Percentiles rank a stretch among this genome's conserved stretches.
Conservation (phyloP, 2,329 filamentous ascomycete genomes). For the Cordyceps fumosorosea region DNA sequence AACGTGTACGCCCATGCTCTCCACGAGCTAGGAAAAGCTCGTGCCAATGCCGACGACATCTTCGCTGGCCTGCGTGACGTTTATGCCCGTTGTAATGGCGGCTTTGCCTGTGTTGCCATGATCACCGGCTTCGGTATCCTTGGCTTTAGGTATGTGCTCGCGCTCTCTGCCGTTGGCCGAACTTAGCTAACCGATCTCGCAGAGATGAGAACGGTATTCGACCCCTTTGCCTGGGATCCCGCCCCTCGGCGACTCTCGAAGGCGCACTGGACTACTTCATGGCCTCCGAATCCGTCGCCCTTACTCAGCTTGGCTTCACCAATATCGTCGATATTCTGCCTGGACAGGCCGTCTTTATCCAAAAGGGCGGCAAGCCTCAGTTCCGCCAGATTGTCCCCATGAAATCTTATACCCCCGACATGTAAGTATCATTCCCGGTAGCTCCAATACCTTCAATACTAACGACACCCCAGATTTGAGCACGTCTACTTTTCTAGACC, state of each 20-base stretch:
- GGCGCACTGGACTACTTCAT: slow-evolving; percentile 78
- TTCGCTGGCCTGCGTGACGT: slow-evolving; percentile 66
- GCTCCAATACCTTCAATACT: not conserved
- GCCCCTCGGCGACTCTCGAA: slow-evolving; percentile 56
- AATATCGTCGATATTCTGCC: slow-evolving; percentile 73
- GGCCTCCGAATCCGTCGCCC: slow-evolving; percentile 80
- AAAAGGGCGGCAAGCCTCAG: slow-evolving; percentile 66
- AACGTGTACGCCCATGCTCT: slow-evolving; percentile 84
- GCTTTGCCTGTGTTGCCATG: slow-evolving; percentile 77
- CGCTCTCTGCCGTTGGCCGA: not conserved
- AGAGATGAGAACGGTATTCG: slow-evolving; percentile 60
- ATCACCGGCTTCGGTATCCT: slow-evolving; percentile 74
- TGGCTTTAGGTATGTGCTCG: slow-evolving; percentile 51
- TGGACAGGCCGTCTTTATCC: slow-evolving; percentile 78
- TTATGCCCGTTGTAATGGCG: slow-evolving; percentile 67
- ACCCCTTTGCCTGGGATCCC: slow-evolving; percentile 70
- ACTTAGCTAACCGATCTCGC: slow-evolving; percentile 46
- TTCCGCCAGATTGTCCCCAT: slow-evolving; percentile 68
- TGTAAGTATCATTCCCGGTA: not conserved
- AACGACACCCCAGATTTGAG: slow-evolving; percentile 48
- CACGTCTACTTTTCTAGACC: slow-evolving; percentile 83
- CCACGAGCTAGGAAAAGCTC: slow-evolving; percentile 71
- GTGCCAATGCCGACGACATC: slow-evolving; percentile 71
- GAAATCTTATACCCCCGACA: slow-evolving; percentile 68
- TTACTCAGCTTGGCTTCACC: slow-evolving; percentile 73